Evolutionary conservation across 73 alveolate genomes (phyloP).

Genomic region (Halteria grandinella): DNA sequence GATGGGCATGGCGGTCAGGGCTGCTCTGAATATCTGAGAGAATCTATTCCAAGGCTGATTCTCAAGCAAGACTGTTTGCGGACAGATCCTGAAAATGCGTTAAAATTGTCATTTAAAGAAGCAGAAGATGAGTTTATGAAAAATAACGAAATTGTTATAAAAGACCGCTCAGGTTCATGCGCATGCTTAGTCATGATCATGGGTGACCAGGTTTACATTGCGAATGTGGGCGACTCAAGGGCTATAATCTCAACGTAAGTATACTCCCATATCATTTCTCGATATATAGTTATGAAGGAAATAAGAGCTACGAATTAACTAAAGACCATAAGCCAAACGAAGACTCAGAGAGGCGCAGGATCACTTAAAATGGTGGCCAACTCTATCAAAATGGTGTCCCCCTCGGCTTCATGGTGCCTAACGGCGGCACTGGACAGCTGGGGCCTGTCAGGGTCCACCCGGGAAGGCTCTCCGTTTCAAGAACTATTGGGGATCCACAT

Average conservation of each 20-base stretch:
- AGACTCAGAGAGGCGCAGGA: too few relatives aligned
- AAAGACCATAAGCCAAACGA: constrained; percentile 99
- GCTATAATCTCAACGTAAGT: constrained; percentile 93
- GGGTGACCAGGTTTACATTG: constrained; percentile 90
- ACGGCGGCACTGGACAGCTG: too few relatives aligned
- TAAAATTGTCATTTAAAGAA: constrained; percentile 58
- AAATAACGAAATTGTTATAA: constrained; percentile 2
- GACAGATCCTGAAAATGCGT: constrained; percentile 52
- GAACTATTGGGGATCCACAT: constrained; percentile 87
- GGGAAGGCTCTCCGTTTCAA: constrained; percentile 87
- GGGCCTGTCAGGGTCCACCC: constrained; percentile 85
- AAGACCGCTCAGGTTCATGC: constrained; percentile 97
- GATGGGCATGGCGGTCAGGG: constrained; percentile 99
- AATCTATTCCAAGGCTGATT: constrained; percentile 81
- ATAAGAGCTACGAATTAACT: constrained; percentile 80
- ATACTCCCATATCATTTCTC: too few relatives aligned
- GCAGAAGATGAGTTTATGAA: constrained; percentile 90
- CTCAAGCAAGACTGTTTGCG: constrained; percentile 57
- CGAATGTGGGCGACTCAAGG: constrained; percentile 98
- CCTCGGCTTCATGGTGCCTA: too few relatives aligned
- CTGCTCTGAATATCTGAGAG: constrained; percentile 97
- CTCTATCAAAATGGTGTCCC: too few relatives aligned
- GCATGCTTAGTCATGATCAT: constrained; percentile 89
- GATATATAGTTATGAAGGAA: constrained; percentile 86
- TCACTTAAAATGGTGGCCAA: too few relatives aligned